These are phyloP conservation scores for Hyaloperonospora brassicae DNA, from an alignment of 352 stramenopile genomes.

Conservation along the genomic window DNA sequence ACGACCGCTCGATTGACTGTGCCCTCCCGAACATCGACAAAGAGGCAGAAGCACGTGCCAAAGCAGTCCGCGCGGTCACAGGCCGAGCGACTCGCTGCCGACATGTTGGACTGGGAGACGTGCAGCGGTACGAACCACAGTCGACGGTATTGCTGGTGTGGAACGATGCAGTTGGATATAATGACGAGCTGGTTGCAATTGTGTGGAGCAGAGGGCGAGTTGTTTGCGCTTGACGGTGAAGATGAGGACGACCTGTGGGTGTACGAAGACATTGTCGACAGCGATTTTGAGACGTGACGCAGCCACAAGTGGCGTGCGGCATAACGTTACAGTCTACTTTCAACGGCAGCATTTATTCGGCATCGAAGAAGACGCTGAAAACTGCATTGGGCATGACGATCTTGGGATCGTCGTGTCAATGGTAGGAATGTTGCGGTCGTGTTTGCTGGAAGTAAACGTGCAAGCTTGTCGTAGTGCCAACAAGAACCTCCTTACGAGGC, in stretches of 20 bases:
- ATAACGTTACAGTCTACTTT: too few relatives aligned
- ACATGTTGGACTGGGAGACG: conserved; percentile 58
- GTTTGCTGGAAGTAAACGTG: too few relatives aligned
- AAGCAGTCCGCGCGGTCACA: conserved; percentile 13
- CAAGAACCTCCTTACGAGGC: too few relatives aligned
- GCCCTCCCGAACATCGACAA: conserved; percentile 1
- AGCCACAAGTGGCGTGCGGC: not conserved
- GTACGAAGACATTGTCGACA: conserved; percentile 60
- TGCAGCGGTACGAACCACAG: conserved; percentile 41
- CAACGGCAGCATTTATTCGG: too few relatives aligned
- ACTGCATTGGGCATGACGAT: too few relatives aligned
- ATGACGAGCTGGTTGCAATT: conserved; percentile 2
- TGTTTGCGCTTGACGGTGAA: conserved; percentile 21
- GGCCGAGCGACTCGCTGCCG: conserved; percentile 24
- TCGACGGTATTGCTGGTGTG: not conserved
- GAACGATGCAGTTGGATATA: not conserved
- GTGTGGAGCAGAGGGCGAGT: conserved; percentile 20
- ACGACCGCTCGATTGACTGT: not conserved
- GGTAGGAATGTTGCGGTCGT: too few relatives aligned
- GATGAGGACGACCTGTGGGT: conserved; percentile 30
- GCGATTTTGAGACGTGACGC: conserved; percentile 40
- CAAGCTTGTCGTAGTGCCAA: too few relatives aligned
- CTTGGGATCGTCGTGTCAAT: too few relatives aligned
- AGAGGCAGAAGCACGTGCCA: conserved; percentile 14
- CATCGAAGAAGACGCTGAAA: too few relatives aligned